Percentiles rank a stretch among this genome's conserved stretches.
phyloP scores from a whole-genome alignment of 495 filamentous ascomycete genomes.

The Beverwykella pulmonaria region DNA sequence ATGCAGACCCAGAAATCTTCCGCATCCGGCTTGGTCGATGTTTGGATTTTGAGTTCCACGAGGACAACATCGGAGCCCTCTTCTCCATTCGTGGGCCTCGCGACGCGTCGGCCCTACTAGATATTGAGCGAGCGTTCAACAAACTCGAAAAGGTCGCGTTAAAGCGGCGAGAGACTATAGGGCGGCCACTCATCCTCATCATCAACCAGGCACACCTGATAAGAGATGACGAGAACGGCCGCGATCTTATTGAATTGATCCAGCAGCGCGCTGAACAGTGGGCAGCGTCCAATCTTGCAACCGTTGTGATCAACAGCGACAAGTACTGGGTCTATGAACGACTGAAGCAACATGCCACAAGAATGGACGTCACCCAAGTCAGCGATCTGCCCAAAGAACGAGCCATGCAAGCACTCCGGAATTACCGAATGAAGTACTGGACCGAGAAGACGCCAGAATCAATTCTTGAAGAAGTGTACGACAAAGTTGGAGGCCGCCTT shows the following conservation, averaged over 20 bases:
- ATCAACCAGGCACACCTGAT: conserved; percentile 90
- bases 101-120: conserved; percentile 84
- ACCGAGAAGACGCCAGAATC: conserved; percentile 57
- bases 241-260: conserved; percentile 87
- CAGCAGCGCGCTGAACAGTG: conserved; percentile 95
- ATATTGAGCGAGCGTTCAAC: conserved; percentile 96
- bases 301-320: conserved; percentile 88
- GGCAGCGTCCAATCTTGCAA: conserved; percentile 87
- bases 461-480: conserved; percentile 74
- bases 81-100: conserved; percentile 93
- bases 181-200: conserved; percentile 78
- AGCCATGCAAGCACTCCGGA: conserved; percentile 72
- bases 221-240: conserved; percentile 86
- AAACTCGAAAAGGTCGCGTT: conserved; percentile 95
- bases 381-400: conserved; percentile 75
- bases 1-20: conserved; percentile 93
- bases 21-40: conserved; percentile 89
- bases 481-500: conserved; percentile 81
- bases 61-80: conserved; percentile 90
- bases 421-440: conserved; percentile 73
- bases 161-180: conserved; percentile 54
- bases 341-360: conserved; percentile 82
- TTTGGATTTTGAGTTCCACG: conserved; percentile 88
- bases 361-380: conserved; percentile 88
- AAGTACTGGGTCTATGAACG: conserved; percentile 98